A percentile compares a stretch with the other conserved stretches of the same genome.
These are phyloP conservation scores for Apodospora peruviana DNA, from an alignment of 495 filamentous ascomycete species.

Conservation along the genomic window DNA sequence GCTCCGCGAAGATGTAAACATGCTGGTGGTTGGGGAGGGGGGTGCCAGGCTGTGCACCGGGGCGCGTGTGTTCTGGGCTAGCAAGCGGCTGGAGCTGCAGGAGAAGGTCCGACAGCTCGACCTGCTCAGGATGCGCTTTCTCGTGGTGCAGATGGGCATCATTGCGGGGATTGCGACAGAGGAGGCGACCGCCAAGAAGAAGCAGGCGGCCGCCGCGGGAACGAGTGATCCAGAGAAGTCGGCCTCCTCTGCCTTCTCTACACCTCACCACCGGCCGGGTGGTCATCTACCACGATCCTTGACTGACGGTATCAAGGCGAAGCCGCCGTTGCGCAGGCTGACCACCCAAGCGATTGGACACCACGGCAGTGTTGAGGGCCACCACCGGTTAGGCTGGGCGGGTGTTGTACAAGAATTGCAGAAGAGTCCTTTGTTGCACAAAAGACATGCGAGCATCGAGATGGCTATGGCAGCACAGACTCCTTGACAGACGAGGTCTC, in stretches of 20 bases:
- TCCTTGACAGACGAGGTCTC: background rate
- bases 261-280: constrained; percentile 4
- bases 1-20: constrained; percentile 42
- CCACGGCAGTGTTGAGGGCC: constrained; percentile 29
- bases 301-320: constrained; percentile 35
- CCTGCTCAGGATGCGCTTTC: constrained; percentile 51
- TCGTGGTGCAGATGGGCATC: constrained; percentile 50
- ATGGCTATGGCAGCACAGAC: constrained; percentile 30
- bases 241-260: background rate
- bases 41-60: constrained; percentile 37
- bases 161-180: constrained; percentile 38
- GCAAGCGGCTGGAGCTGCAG: constrained; percentile 37
- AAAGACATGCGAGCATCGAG: constrained; percentile 49
- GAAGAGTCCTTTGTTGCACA: constrained; percentile 42
- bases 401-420: constrained; percentile 50
- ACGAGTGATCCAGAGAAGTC: constrained; percentile 25
- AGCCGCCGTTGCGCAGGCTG: constrained; percentile 35
- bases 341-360: constrained; percentile 40
- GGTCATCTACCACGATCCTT: constrained; percentile 26
- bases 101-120: constrained; percentile 54
- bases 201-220: constrained; percentile 15
- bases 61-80: constrained; percentile 45
- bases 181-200: constrained; percentile 22
- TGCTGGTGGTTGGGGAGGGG: constrained; percentile 37
- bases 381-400: constrained; percentile 42